Conservation (phyloP, 2,329 filamentous ascomycete species). For the Laburnicola sp. region DNA sequence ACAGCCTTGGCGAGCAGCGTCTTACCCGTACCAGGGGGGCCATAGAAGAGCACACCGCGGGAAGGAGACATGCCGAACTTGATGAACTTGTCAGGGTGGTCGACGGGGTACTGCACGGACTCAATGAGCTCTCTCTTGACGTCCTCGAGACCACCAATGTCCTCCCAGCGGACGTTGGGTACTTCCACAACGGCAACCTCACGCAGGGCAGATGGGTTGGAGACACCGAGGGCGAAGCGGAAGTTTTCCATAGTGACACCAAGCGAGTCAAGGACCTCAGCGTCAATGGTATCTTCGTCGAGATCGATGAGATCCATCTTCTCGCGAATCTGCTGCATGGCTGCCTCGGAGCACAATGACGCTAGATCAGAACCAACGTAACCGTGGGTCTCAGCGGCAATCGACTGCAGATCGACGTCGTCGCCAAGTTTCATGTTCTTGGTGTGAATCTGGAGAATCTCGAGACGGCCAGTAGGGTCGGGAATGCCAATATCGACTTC, state of each 20-base stretch:
- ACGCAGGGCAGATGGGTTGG: slow-evolving; percentile 96
- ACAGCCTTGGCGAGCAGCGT: slow-evolving; percentile 99
- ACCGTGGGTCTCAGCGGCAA: slow-evolving; percentile 96
- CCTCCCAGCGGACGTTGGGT: slow-evolving; percentile 98
- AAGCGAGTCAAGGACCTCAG: slow-evolving; percentile 95
- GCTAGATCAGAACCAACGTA: slow-evolving; percentile 99
- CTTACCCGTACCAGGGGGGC: slow-evolving; percentile 99
- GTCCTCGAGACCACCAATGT: slow-evolving; percentile 95
- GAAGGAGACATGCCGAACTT: slow-evolving; percentile 99
- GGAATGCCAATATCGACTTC: slow-evolving; percentile 98
- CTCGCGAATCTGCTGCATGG: slow-evolving; percentile 99
- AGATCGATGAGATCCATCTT: slow-evolving; percentile 99
- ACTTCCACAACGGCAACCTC: slow-evolving; percentile 99
- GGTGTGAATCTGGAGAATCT: slow-evolving; percentile 99
- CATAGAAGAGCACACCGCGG: slow-evolving; percentile 97
- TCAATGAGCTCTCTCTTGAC: slow-evolving; percentile 99
- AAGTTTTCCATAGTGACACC: slow-evolving; percentile 99
- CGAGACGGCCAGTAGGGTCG: slow-evolving; percentile 95
- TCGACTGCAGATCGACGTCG: slow-evolving; percentile 94
- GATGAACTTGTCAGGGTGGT: slow-evolving; percentile 99
- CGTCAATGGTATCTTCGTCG: slow-evolving; percentile 98
- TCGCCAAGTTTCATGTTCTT: slow-evolving; percentile 99
- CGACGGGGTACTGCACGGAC: slow-evolving; percentile 97
- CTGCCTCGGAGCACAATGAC: slow-evolving; percentile 96
- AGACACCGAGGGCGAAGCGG: slow-evolving; percentile 95